These are phyloP conservation scores for Clonostachys chloroleuca DNA, from an alignment of 2,329 filamentous ascomycete species.

Conservation along the genomic window DNA sequence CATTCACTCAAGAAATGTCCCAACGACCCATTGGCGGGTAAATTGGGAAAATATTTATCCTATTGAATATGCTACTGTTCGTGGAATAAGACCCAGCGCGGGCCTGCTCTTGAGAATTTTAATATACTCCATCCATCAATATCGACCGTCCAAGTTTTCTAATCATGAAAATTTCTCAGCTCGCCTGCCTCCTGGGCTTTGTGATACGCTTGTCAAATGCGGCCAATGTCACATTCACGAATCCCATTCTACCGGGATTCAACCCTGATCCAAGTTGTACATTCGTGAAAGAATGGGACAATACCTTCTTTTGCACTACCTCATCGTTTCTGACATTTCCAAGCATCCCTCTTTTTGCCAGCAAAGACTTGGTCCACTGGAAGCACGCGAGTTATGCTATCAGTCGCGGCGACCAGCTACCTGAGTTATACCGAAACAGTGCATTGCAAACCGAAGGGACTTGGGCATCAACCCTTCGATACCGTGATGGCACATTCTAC, in stretches of 20 bases:
- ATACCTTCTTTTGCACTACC: constrained; percentile 44
- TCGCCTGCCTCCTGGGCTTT: too few species aligned
- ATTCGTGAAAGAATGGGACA: constrained; percentile 26
- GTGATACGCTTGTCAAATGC: too few species aligned
- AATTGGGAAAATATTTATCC: too few species aligned
- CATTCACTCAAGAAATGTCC: too few species aligned
- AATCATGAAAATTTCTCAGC: too few species aligned
- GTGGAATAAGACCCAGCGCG: too few species aligned
- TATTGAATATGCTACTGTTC: too few species aligned
- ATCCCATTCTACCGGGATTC: constrained; percentile 44
- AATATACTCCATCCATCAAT: too few species aligned
- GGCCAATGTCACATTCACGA: constrained; percentile 13
- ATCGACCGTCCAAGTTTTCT: too few species aligned
- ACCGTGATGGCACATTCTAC: constrained; percentile 36
- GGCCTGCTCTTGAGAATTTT: too few species aligned
- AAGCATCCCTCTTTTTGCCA: constrained; percentile 46
- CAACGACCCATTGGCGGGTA: too few species aligned
- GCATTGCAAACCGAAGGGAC: constrained; percentile 24
- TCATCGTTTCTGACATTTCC: constrained; percentile 43
- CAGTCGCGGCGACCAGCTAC: constrained; percentile 32
- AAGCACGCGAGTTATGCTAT: constrained; percentile 21
- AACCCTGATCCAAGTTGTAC: constrained; percentile 41
- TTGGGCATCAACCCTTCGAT: constrained; percentile 41
- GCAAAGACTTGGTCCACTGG: constrained; percentile 43
- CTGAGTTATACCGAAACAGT: constrained; percentile 14